These are phyloP conservation scores for Geranium rotundifolium DNA, from an alignment of 345 rosid species.

Conservation along the genomic window DNA sequence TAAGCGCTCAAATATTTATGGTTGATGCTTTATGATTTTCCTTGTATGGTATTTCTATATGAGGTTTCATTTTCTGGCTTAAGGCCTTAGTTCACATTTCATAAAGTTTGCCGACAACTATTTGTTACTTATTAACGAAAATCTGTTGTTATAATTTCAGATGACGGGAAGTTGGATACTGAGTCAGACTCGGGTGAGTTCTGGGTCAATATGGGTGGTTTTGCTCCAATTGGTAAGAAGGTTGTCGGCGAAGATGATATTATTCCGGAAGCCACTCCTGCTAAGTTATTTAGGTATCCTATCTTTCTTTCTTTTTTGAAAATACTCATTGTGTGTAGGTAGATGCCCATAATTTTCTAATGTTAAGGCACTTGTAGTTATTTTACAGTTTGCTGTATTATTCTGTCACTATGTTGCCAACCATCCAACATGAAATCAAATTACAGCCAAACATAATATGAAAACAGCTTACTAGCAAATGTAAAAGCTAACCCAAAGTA, in stretches of 20 bases:
- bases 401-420: no score
- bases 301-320: neutral
- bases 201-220: constrained; percentile 91
- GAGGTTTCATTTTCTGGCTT: neutral
- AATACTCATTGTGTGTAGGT: neutral
- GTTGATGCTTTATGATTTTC: constrained; percentile 5
- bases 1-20: constrained; percentile 22
- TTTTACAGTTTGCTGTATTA: no score
- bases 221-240: constrained; percentile 91
- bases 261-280: constrained; percentile 56
- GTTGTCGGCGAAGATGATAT: constrained; percentile 66
- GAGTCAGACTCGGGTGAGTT: constrained; percentile 94
- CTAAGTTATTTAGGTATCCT: constrained; percentile 61
- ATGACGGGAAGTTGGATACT: constrained; percentile 87
- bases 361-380: neutral
- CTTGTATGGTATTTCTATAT: neutral
- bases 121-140: neutral
- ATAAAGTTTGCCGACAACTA: neutral
- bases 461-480: no score
- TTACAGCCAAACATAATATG: no score
- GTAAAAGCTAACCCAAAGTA: no score
- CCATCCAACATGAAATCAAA: no score
- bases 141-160: constrained; percentile 27
- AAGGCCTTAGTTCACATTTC: neutral
- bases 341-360: neutral